Percentiles rank a stretch among this genome's conserved stretches.
Conservation (phyloP, 2,329 filamentous ascomycete species). For the Aspergillus japonicus region DNA sequence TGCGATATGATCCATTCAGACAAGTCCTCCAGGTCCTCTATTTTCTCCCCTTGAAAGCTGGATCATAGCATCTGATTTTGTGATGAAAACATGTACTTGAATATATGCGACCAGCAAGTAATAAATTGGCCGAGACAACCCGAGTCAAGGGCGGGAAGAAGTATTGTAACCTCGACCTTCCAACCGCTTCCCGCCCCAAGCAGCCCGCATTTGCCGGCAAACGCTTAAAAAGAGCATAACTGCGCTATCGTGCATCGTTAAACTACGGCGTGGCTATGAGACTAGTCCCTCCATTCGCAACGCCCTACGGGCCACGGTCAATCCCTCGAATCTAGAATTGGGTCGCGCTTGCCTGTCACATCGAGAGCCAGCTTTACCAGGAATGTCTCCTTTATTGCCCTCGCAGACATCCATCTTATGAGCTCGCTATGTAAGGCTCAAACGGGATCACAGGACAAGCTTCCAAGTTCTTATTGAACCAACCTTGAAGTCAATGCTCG, state of each 20-base stretch:
- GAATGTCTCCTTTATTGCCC: background rate
- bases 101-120: background rate
- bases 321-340: background rate
- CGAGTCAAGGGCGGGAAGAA: background rate
- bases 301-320: background rate
- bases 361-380: background rate
- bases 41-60: background rate
- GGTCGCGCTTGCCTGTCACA: background rate
- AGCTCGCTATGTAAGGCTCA: background rate
- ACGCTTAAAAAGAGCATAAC: background rate
- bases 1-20: background rate
- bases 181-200: slow-evolving; percentile 1
- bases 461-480: background rate
- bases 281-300: background rate
- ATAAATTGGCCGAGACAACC: background rate
- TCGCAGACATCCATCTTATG: no score
- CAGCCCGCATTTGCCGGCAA: background rate
- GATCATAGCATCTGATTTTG: no score
- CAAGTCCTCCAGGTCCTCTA: background rate
- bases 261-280: background rate
- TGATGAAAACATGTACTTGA: no score
- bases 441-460: background rate
- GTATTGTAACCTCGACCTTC: background rate
- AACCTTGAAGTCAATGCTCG: background rate
- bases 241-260: background rate